Evolutionary conservation across 2,329 filamentous ascomycete genomes (phyloP).

Genomic region (Diaporthe sp.): DNA sequence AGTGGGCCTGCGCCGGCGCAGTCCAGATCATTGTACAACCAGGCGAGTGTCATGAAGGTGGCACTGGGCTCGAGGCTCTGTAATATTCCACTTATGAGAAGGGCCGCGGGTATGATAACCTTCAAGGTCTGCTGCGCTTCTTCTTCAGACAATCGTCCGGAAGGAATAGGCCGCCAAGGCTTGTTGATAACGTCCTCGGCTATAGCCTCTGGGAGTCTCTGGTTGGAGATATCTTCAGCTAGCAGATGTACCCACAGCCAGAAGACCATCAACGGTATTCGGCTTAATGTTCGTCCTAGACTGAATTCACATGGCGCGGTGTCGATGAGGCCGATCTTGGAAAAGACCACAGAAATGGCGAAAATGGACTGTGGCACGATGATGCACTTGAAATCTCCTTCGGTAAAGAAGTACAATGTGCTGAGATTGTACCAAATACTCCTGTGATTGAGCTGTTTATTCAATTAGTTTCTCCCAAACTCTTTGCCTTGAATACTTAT

Average conservation of each 20-base stretch:
- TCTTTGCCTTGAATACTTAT: background rate
- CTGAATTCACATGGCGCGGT: background rate
- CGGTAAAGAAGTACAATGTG: background rate
- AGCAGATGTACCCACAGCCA: slow-evolving; percentile 19
- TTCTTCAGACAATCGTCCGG: background rate
- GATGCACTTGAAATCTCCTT: background rate
- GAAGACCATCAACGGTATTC: background rate
- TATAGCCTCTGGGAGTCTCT: background rate
- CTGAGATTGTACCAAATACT: background rate
- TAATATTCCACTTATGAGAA: background rate
- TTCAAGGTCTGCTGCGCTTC: background rate
- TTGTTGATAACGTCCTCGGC: slow-evolving; percentile 32
- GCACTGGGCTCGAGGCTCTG: background rate
- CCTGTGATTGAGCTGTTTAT: background rate
- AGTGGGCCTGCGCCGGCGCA: background rate
- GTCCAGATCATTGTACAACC: background rate
- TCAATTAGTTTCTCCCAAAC: background rate
- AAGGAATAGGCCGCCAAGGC: slow-evolving; percentile 33
- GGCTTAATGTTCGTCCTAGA: background rate
- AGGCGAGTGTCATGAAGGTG: background rate
- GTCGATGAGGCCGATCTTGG: background rate
- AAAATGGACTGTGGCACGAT: background rate
- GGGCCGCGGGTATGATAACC: background rate
- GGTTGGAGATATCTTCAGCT: slow-evolving; percentile 13
- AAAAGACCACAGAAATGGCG: background rate